These are phyloP conservation scores for Podaxis pistillaris DNA, from an alignment of 768 basidiomycete genomes.

Conservation along the genomic window DNA sequence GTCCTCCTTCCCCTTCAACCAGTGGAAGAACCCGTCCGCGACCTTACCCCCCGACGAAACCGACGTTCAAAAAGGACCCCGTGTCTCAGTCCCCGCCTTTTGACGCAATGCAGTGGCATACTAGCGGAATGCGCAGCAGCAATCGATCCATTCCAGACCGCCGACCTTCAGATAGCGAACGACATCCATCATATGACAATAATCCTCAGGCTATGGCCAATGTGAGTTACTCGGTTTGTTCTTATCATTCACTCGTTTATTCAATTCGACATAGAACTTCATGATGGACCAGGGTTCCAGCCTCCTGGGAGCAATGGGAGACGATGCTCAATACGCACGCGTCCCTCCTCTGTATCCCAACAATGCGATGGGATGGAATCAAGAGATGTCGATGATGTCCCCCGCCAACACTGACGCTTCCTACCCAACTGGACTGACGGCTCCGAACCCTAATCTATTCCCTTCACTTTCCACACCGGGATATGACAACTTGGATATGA, in stretches of 20 bases:
- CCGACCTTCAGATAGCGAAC: slow-evolving; percentile 38
- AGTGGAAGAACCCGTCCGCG: slow-evolving; percentile 35
- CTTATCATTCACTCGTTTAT: slow-evolving; percentile 6
- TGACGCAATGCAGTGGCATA: slow-evolving; percentile 31
- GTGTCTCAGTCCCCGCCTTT: slow-evolving; percentile 28
- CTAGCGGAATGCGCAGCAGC: slow-evolving; percentile 27
- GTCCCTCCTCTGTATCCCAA: slow-evolving; percentile 14
- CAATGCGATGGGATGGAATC: slow-evolving; percentile 10
- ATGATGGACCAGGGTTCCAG: slow-evolving; percentile 29
- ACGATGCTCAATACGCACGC: slow-evolving; percentile 27
- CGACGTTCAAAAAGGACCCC: slow-evolving; percentile 20
- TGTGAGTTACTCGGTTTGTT: slow-evolving; percentile 28
- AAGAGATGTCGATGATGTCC: slow-evolving; percentile 14
- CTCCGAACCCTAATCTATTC: slow-evolving; percentile 20
- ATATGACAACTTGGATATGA: slow-evolving; percentile 23
- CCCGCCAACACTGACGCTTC: slow-evolving; percentile 1
- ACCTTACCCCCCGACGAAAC: slow-evolving; percentile 34
- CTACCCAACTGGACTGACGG: slow-evolving; percentile 19
- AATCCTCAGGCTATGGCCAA: slow-evolving; percentile 26
- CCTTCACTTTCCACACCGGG: slow-evolving; percentile 17
- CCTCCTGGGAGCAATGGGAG: slow-evolving; percentile 65
- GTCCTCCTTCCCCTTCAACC: slow-evolving; percentile 28
- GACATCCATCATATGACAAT: slow-evolving; percentile 29
- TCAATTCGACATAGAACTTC: background rate
- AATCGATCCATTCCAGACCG: slow-evolving; percentile 33